A percentile compares a stretch with the other conserved stretches of the same genome.
Evolutionary conservation across 2,329 filamentous ascomycete species (phyloP).

Genomic region (Penicillium aurantiogriseum): DNA sequence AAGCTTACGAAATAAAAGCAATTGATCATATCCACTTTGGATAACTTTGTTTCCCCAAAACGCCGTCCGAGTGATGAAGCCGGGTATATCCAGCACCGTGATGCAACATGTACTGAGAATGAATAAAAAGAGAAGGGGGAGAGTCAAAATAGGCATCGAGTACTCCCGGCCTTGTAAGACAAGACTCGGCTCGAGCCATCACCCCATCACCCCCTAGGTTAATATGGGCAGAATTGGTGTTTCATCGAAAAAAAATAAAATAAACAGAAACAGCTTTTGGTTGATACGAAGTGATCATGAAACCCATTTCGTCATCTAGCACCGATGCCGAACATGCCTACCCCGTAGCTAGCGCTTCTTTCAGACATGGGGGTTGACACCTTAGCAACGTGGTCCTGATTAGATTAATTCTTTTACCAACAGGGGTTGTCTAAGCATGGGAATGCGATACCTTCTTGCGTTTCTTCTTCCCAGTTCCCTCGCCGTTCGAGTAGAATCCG

Average conservation of each 20-base stretch:
- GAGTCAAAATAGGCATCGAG: constrained; percentile 3
- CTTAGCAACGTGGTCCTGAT: constrained; percentile 43
- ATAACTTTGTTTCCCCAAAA: constrained; percentile 31
- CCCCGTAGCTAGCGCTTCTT: constrained; percentile 43
- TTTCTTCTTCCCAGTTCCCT: constrained; percentile 47
- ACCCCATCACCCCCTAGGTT: constrained; percentile 13
- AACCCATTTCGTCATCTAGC: constrained; percentile 36
- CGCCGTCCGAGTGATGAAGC: constrained; percentile 44
- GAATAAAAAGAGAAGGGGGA: constrained; percentile 22
- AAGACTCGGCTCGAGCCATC: constrained; percentile 1
- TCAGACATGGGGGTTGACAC: constrained; percentile 41
- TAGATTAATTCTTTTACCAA: constrained; percentile 3
- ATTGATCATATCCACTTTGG: constrained; percentile 21
- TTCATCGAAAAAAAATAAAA: constrained; percentile 14
- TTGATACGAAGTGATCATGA: constrained; percentile 15
- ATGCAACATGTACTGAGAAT: constrained; percentile 45
- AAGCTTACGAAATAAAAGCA: constrained; percentile 15
- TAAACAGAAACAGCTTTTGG: constrained; percentile 23
- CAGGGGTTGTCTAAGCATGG: not conserved
- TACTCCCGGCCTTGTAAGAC: constrained; percentile 8
- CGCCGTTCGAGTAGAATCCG: constrained; percentile 45
- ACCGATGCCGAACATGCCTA: constrained; percentile 48
- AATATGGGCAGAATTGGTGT: constrained; percentile 8
- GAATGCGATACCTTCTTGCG: constrained; percentile 46
- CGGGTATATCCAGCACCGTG: constrained; percentile 51